These are phyloP conservation scores for Sporothrix brasiliensis DNA, from an alignment of 2,329 filamentous ascomycete genomes.

Conservation along the genomic window DNA sequence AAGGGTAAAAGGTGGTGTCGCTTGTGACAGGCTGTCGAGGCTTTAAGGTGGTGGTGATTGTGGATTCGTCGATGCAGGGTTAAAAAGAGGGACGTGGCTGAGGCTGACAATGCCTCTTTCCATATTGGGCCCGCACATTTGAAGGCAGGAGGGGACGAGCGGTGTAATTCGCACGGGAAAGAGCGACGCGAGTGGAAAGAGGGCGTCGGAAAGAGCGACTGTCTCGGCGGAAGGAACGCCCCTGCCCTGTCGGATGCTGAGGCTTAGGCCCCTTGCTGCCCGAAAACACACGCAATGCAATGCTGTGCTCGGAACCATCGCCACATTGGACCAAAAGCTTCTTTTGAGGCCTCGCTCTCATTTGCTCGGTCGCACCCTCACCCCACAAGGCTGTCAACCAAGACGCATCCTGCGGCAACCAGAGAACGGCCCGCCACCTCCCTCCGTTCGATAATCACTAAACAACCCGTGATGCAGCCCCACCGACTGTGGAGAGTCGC, in stretches of 20 bases:
- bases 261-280: neutral
- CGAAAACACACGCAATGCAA: neutral
- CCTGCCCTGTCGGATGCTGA: neutral
- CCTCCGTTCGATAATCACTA: neutral
- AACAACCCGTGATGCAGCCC: neutral
- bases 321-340: neutral
- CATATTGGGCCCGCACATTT: neutral
- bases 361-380: neutral
- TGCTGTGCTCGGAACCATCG: neutral
- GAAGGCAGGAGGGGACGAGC: neutral
- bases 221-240: constrained; percentile 1
- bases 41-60: constrained; percentile 14
- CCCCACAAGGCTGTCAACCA: neutral
- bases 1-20: neutral
- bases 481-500: neutral
- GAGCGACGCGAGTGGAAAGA: neutral
- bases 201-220: constrained; percentile 2
- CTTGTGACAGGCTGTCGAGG: neutral
- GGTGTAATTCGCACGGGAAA: neutral
- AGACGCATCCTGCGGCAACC: constrained; percentile 7
- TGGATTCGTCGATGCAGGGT: neutral
- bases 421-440: constrained; percentile 4
- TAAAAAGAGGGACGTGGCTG: neutral
- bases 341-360: neutral
- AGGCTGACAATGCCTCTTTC: neutral